Evolutionary conservation across 176 grass and related monocot species (phyloP).

Genomic region (Oryza australiensis): DNA sequence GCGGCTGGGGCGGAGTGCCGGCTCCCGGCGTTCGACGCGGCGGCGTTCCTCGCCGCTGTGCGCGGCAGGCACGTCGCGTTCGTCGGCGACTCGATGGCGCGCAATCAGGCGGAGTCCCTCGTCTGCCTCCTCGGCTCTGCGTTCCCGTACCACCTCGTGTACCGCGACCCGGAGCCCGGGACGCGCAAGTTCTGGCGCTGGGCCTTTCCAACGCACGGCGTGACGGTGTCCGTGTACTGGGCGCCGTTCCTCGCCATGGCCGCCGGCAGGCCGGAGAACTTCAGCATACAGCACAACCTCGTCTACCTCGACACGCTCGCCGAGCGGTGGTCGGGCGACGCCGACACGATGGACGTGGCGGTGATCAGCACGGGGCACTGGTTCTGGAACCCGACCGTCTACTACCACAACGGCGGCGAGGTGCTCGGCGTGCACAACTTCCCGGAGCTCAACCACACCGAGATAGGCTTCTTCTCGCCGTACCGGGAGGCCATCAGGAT

Average conservation of each 20-base stretch:
- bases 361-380: constrained; percentile 58
- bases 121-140: constrained; percentile 46
- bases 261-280: constrained; percentile 22
- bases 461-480: constrained; percentile 51
- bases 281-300: background rate
- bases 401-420: constrained; percentile 35
- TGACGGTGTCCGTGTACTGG: constrained; percentile 49
- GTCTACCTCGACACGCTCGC: constrained; percentile 39
- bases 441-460: constrained; percentile 48
- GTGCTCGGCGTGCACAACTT: constrained; percentile 48
- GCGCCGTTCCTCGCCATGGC: constrained; percentile 44
- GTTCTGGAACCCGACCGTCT: constrained; percentile 50
- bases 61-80: constrained; percentile 57
- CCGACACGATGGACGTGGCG: background rate
- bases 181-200: constrained; percentile 42
- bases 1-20: constrained; percentile 37
- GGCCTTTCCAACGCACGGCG: constrained; percentile 34
- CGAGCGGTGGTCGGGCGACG: background rate
- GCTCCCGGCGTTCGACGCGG: constrained; percentile 48
- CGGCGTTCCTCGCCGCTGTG: constrained; percentile 39
- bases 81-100: constrained; percentile 57
- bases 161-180: background rate
- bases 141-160: background rate
- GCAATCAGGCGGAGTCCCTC: constrained; percentile 64
- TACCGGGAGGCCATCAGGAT: constrained; percentile 39